phyloP scores from a whole-genome alignment of 495 filamentous ascomycete species.

The Recurvomyces mirabilis region DNA sequence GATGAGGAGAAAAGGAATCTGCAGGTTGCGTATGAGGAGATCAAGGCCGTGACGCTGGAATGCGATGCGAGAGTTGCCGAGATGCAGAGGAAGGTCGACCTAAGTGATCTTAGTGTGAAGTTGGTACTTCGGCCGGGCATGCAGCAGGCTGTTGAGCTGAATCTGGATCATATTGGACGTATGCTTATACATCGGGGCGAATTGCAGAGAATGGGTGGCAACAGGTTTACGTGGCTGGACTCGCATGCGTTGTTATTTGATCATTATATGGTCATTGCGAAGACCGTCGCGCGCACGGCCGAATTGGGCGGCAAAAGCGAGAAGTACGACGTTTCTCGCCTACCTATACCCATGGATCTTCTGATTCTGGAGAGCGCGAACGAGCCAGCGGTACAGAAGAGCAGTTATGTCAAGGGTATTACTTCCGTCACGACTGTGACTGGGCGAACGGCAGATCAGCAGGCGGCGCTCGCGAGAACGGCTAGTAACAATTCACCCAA shows the following conservation, averaged over 20 bases:
- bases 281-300: slow-evolving; percentile 59
- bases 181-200: slow-evolving; percentile 84
- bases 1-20: slow-evolving; percentile 86
- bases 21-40: slow-evolving; percentile 81
- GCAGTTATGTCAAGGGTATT: slow-evolving; percentile 58
- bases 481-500: slow-evolving; percentile 41
- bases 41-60: slow-evolving; percentile 79
- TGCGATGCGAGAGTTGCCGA: slow-evolving; percentile 93
- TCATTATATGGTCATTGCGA: slow-evolving; percentile 89
- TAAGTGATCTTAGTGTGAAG: slow-evolving; percentile 73
- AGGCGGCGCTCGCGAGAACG: slow-evolving; percentile 42
- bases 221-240: slow-evolving; percentile 53
- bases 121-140: slow-evolving; percentile 76
- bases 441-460: slow-evolving; percentile 33
- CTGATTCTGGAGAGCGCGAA: slow-evolving; percentile 81
- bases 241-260: slow-evolving; percentile 90
- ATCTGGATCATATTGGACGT: slow-evolving; percentile 81
- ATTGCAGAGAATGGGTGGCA: slow-evolving; percentile 66
- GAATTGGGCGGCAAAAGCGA: slow-evolving; percentile 58
- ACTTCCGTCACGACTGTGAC: slow-evolving; percentile 51
- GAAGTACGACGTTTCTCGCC: slow-evolving; percentile 87
- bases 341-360: slow-evolving; percentile 96
- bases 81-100: slow-evolving; percentile 78
- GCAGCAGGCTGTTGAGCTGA: slow-evolving; percentile 68
- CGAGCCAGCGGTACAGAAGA: slow-evolving; percentile 82